Base-by-base conservation (phyloP, 495 filamentous ascomycete genomes). In the Talaromyces nanjingensis region DNA sequence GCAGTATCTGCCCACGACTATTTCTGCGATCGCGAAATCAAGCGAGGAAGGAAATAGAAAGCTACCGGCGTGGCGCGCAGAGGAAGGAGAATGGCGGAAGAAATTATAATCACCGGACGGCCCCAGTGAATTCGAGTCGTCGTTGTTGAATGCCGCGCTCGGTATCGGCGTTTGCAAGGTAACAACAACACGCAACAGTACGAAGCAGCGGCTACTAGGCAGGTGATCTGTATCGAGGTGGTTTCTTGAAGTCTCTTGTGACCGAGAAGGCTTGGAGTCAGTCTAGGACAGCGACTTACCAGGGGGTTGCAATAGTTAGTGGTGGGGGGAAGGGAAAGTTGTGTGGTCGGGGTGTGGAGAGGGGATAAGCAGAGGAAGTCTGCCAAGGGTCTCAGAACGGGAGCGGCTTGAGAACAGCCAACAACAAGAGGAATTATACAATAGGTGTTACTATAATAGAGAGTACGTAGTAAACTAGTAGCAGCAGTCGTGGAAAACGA, bases 261-360 rank as follows among this genome's bases (percentile, higher is more conserved):
- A 56, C 27, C n/a, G 53, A 56, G 22, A 5, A 29, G n/a, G 22
- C 12, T 42, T 42, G 37, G 37, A 42, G 37, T 42, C 37, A 42
- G 37, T 49, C 45, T 12, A 20, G 45, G n/a, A 49, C n/a, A 20
- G 45, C 45, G 39, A 49, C 45, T 49, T 49, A 49, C 24, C 22
- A 56, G 53, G 53, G 27, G 53, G n/a, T 56, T 29, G 53, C 22
- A 29, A 56, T 56, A 14, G 53, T 56, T 56, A 14, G 53, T 56
- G 53, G 53, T 56, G 53, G 27, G 56, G 31, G 24, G 29, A 59
- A 37, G 31, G 18, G 56, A 37, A 37, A 22, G 31, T 9, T 59
- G 56, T 37, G 33, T 37, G 56, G 56, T 33, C 31, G 31, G 18
- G 27, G 31, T 37, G 56, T 33, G 56, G 56, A 33, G 27, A 59